Conservation (phyloP, 1,284 basidiomycete species). For the Singerocomus inundabilis region DNA sequence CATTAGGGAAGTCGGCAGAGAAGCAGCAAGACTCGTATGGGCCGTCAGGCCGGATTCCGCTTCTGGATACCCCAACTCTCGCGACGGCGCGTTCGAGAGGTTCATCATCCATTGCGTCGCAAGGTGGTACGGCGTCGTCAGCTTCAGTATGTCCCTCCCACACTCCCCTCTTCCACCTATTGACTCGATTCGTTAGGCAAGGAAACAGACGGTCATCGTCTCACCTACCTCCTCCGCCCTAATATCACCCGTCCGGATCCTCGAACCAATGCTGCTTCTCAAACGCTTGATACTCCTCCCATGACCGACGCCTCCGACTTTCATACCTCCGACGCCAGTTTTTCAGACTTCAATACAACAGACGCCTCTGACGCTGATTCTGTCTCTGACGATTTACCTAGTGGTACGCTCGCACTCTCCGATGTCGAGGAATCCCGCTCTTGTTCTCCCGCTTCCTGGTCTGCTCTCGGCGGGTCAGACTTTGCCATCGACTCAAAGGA, state of each 20-base stretch:
- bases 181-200: constrained; percentile 50
- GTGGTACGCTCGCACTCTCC: constrained; percentile 17
- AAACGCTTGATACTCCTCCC: constrained; percentile 64
- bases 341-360: constrained; percentile 19
- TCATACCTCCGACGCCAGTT: constrained; percentile 34
- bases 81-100: constrained; percentile 65
- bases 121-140: constrained; percentile 72
- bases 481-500: constrained; percentile 12
- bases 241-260: constrained; percentile 61
- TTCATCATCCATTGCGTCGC: constrained; percentile 81
- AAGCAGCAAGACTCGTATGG: constrained; percentile 70
- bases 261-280: background rate
- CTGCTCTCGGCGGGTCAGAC: constrained; percentile 14
- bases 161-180: background rate
- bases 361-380: constrained; percentile 24
- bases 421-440: constrained; percentile 31
- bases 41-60: constrained; percentile 36
- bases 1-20: constrained; percentile 62
- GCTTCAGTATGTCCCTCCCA: constrained; percentile 69
- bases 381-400: constrained; percentile 7
- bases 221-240: constrained; percentile 77
- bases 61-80: constrained; percentile 8
- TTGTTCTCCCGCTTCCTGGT: constrained; percentile 27
- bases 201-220: constrained; percentile 56
- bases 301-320: constrained; percentile 58